Percentiles rank a stretch among this genome's conserved stretches.
Evolutionary conservation across 345 rosid genomes (phyloP).

Genomic region (Gossypium turneri): DNA sequence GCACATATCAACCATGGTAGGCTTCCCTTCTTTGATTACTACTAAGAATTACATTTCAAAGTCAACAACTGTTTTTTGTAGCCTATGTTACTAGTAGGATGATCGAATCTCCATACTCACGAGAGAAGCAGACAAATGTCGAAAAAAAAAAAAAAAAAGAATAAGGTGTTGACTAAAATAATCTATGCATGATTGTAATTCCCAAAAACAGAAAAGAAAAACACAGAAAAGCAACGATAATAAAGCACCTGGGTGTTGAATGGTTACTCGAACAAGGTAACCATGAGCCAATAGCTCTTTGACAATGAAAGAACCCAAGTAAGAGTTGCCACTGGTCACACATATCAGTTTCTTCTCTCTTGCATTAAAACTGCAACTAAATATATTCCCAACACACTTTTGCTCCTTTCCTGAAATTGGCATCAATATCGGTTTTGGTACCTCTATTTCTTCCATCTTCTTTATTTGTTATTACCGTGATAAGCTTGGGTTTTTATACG

Average conservation of each 20-base stretch:
- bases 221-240: background rate
- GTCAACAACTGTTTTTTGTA: too few species aligned
- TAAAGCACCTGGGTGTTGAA: constrained; percentile 30
- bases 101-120: background rate
- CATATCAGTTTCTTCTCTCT: constrained; percentile 35
- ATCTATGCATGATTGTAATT: background rate
- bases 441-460: constrained; percentile 15
- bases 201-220: too few species aligned
- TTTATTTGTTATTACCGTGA: background rate
- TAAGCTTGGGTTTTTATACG: background rate
- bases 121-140: too few species aligned
- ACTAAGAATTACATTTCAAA: background rate
- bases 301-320: constrained; percentile 29
- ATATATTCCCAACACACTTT: constrained; percentile 12
- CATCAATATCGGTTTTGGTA: constrained; percentile 2
- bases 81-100: background rate
- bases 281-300: constrained; percentile 33
- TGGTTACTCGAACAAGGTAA: constrained; percentile 34
- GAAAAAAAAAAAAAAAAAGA: too few species aligned
- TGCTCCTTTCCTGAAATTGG: constrained; percentile 14
- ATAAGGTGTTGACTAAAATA: background rate
- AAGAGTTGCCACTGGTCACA: constrained; percentile 39
- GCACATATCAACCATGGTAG: too few species aligned
- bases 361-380: constrained; percentile 18
- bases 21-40: too few species aligned